A percentile compares a stretch with the other conserved stretches of the same genome.
These are phyloP conservation scores for Passiflora organensis DNA, from an alignment of 345 rosid genomes.

Conservation along the genomic window DNA sequence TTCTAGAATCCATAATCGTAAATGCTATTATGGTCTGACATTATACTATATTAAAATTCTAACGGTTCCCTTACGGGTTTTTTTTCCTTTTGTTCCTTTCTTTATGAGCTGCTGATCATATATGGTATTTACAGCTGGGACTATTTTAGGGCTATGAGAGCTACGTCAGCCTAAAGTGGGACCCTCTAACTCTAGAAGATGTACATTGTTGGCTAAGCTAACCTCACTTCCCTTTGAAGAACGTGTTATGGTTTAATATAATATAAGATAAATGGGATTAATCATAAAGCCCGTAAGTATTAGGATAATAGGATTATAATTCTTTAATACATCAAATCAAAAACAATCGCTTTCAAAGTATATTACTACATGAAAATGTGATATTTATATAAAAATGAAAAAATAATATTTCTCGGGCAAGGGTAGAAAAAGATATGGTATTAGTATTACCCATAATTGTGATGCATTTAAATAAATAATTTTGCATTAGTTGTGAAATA, in stretches of 20 bases:
- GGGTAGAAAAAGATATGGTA: background rate
- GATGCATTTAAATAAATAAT: constrained; percentile 8
- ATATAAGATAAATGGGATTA: background rate
- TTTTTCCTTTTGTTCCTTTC: no score
- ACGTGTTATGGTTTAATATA: background rate
- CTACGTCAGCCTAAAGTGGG: background rate
- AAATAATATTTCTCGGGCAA: no score
- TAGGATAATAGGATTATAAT: constrained; percentile 10
- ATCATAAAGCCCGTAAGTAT: constrained; percentile 20
- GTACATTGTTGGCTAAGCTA: background rate
- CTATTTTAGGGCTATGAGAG: constrained; percentile 4
- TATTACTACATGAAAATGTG: constrained; percentile 4
- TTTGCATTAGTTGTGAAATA: constrained; percentile 18
- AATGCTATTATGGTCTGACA: no score
- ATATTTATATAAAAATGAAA: no score
- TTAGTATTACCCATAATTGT: background rate
- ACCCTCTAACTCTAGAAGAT: background rate
- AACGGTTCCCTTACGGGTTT: background rate
- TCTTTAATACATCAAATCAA: constrained; percentile 16
- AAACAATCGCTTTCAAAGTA: constrained; percentile 45
- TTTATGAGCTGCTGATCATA: background rate
- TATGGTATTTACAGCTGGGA: constrained; percentile 28
- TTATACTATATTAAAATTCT: no score
- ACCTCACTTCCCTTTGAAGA: constrained; percentile 7
- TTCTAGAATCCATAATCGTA: constrained; percentile 40